Conservation (phyloP, 2,329 filamentous ascomycete genomes). For the Hypoxylon sp. region DNA sequence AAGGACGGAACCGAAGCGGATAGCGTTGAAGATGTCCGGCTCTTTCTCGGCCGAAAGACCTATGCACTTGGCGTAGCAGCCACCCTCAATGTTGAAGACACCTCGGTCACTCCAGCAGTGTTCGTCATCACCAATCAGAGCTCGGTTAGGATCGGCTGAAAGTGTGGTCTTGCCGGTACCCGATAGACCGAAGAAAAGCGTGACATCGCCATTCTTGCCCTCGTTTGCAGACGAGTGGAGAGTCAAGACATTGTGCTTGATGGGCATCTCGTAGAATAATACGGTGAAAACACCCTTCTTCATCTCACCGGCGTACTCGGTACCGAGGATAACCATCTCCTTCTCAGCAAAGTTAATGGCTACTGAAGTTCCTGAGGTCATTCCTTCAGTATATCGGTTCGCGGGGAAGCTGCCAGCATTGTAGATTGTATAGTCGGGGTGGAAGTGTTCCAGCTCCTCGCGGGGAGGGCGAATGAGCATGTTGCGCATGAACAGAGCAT, state of each 20-base stretch:
- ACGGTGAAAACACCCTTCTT: constrained; percentile 99
- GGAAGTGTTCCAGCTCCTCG: constrained; percentile 96
- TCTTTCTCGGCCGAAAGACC: constrained; percentile 98
- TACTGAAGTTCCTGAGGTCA: constrained; percentile 98
- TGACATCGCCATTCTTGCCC: constrained; percentile 92
- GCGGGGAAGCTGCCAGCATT: constrained; percentile 98
- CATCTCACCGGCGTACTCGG: constrained; percentile 97
- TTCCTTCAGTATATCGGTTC: constrained; percentile 96
- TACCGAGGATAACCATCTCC: constrained; percentile 99
- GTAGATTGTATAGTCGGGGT: constrained; percentile 99
- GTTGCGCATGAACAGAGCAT: constrained; percentile 99
- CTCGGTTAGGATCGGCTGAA: constrained; percentile 95
- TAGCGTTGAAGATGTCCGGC: constrained; percentile 95
- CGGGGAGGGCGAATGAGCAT: constrained; percentile 96
- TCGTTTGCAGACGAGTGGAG: constrained; percentile 99
- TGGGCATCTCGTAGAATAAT: constrained; percentile 99
- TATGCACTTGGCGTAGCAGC: constrained; percentile 99
- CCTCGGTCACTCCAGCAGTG: constrained; percentile 98
- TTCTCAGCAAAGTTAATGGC: constrained; percentile 99
- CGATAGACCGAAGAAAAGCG: constrained; percentile 98
- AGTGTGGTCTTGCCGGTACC: constrained; percentile 99
- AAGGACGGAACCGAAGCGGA: constrained; percentile 94
- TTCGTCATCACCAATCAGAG: constrained; percentile 97
- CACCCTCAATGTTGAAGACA: constrained; percentile 99
- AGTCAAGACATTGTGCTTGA: constrained; percentile 98